Percentiles rank a stretch among this genome's conserved stretches.
Conservation (phyloP, 306 rosid genomes). For the Rubus parviflorus region DNA sequence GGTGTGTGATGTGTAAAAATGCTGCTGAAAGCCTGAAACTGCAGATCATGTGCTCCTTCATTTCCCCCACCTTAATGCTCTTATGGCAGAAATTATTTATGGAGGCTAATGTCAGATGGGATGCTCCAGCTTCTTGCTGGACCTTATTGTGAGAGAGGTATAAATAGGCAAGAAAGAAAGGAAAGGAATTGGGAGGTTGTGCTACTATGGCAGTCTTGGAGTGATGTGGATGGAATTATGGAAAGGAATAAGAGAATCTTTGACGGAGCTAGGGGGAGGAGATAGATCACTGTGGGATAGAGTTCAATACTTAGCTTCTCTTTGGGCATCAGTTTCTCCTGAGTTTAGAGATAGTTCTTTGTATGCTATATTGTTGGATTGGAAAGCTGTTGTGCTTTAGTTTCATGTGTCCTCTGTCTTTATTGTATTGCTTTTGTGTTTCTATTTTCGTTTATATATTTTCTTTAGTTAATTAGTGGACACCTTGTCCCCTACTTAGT, state of each 20-base stretch:
- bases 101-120: background rate
- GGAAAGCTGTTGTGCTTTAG: background rate
- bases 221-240: background rate
- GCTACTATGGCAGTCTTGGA: background rate
- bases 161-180: background rate
- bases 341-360: background rate
- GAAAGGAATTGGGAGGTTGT: background rate
- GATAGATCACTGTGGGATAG: background rate
- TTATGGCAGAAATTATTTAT: background rate
- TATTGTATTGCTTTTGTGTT: background rate
- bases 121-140: background rate
- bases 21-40: background rate
- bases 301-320: background rate
- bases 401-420: background rate
- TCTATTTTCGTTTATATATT: background rate
- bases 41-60: background rate
- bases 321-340: background rate
- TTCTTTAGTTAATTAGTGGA: background rate
- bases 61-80: background rate
- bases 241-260: background rate
- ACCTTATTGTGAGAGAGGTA: background rate
- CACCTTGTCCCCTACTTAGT: background rate
- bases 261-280: background rate
- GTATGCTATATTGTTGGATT: background rate
- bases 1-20: background rate